A percentile compares a stretch with the other conserved stretches of the same genome.
Evolutionary conservation across 2,329 filamentous ascomycete species (phyloP).

Genomic region (Sporothrix mexicana): DNA sequence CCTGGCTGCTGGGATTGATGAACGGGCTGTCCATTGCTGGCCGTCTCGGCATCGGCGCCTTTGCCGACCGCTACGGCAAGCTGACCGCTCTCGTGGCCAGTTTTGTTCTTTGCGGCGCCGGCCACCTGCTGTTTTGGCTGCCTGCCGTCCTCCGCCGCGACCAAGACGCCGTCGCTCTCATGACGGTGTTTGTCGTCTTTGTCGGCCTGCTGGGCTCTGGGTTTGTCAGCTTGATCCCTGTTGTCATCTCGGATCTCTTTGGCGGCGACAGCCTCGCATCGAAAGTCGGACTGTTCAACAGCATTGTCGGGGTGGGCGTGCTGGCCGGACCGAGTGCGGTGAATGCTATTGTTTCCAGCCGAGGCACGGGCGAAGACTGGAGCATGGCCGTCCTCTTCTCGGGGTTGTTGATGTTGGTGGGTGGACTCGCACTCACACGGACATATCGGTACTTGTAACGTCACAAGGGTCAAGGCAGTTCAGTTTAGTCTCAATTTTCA

Average conservation of each 20-base stretch:
- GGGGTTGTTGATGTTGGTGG: background rate
- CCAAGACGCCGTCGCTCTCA: background rate
- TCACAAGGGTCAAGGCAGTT: no score
- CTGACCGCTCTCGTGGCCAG: background rate
- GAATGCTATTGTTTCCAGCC: background rate
- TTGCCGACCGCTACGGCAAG: slow-evolving; percentile 22
- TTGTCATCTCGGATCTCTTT: slow-evolving; percentile 13
- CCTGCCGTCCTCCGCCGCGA: background rate
- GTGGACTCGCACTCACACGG: background rate
- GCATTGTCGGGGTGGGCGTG: slow-evolving; percentile 4
- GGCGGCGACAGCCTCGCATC: background rate
- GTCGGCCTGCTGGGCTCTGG: background rate
- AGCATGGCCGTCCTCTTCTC: slow-evolving; percentile 17
- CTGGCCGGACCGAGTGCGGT: slow-evolving; percentile 5
- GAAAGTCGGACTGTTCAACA: slow-evolving; percentile 20
- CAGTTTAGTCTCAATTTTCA: no score
- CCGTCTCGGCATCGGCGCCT: background rate
- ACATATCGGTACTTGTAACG: background rate
- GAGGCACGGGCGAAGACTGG: background rate
- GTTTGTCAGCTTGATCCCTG: slow-evolving; percentile 7
- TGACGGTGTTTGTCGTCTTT: slow-evolving; percentile 16
- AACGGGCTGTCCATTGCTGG: slow-evolving; percentile 14
- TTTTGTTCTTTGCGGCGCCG: background rate
- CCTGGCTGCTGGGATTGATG: slow-evolving; percentile 1
- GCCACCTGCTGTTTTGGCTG: slow-evolving; percentile 22